Evolutionary conservation across 805 yeast genomes (phyloP).

Genomic region (Ogataea chonburiensis): DNA sequence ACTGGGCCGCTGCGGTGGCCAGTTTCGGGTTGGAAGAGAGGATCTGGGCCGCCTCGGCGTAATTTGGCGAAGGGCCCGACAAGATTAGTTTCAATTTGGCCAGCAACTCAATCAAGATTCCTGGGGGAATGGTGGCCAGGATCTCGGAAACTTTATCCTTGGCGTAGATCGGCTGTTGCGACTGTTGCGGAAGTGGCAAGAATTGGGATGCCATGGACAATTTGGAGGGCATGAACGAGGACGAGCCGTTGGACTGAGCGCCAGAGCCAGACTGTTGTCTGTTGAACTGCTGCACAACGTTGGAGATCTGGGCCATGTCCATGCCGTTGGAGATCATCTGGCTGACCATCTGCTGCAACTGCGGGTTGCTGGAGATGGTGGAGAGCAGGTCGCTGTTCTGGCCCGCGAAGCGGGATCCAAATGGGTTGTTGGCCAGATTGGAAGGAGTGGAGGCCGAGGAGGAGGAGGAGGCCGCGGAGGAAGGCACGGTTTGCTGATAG

Average conservation of each 20-base stretch:
- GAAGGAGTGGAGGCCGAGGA: constrained; percentile 18
- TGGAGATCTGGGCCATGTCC: constrained; percentile 34
- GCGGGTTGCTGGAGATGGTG: constrained; percentile 31
- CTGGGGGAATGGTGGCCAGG: constrained; percentile 64
- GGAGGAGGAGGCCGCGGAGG: constrained; percentile 18
- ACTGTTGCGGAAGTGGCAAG: constrained; percentile 48
- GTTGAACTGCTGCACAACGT: constrained; percentile 31
- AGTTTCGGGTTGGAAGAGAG: constrained; percentile 53
- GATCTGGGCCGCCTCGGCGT: constrained; percentile 51
- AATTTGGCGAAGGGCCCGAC: constrained; percentile 49
- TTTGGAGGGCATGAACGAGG: constrained; percentile 40
- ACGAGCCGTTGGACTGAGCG: constrained; percentile 14
- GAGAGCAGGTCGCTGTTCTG: constrained; percentile 26
- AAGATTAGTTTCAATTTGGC: constrained; percentile 62
- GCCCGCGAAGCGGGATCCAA: constrained; percentile 21
- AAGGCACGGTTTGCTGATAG: constrained; percentile 16
- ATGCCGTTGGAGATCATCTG: constrained; percentile 38
- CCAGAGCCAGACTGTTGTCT: constrained; percentile 19
- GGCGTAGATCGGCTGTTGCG: constrained; percentile 35
- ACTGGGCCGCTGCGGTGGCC: constrained; percentile 70
- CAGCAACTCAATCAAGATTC: constrained; percentile 64
- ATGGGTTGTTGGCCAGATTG: constrained; percentile 12
- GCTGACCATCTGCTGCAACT: constrained; percentile 34
- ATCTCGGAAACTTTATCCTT: constrained; percentile 62
- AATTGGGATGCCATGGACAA: constrained; percentile 53